These are phyloP conservation scores for Pleurotus pulmonarius DNA, from an alignment of 768 basidiomycete species.

Conservation along the genomic window DNA sequence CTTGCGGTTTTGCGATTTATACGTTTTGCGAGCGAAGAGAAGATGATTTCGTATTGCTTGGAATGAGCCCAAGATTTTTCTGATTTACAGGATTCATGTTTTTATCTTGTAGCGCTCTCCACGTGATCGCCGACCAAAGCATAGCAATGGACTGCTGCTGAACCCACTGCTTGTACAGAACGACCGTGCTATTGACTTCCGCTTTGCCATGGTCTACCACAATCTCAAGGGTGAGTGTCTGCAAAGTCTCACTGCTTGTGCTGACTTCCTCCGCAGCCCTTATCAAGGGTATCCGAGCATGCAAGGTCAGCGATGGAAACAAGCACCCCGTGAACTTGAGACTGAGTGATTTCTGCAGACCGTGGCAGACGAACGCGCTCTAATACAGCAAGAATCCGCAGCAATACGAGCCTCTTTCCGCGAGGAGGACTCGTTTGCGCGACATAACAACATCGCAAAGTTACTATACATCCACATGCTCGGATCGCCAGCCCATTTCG, in stretches of 20 bases:
- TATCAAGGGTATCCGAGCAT: slow-evolving; percentile 96
- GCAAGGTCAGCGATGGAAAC: slow-evolving; percentile 63
- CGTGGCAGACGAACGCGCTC: slow-evolving; percentile 94
- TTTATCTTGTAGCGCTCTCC: too few species aligned
- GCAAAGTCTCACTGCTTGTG: not conserved
- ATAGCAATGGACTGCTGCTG: too few species aligned
- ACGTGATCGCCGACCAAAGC: too few species aligned
- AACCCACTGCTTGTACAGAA: too few species aligned
- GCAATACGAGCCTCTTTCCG: slow-evolving; percentile 96
- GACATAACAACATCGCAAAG: slow-evolving; percentile 97
- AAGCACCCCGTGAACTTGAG: slow-evolving; percentile 10
- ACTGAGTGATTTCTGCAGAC: slow-evolving; percentile 52
- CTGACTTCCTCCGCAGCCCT: slow-evolving; percentile 57
- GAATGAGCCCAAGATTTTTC: too few species aligned
- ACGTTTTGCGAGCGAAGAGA: too few species aligned
- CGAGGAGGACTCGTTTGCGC: slow-evolving; percentile 92
- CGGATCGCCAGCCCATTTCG: slow-evolving; percentile 97
- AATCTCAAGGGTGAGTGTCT: slow-evolving; percentile 73
- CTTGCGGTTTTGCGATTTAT: too few species aligned
- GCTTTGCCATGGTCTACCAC: slow-evolving; percentile 63
- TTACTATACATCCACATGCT: slow-evolving; percentile 99
- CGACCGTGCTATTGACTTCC: not conserved
- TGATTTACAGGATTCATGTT: too few species aligned
- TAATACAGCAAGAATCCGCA: slow-evolving; percentile 96
- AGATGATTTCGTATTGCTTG: too few species aligned